Evolutionary conservation across 805 yeast genomes (phyloP).

Genomic region (Saccharomycopsis sp.): DNA sequence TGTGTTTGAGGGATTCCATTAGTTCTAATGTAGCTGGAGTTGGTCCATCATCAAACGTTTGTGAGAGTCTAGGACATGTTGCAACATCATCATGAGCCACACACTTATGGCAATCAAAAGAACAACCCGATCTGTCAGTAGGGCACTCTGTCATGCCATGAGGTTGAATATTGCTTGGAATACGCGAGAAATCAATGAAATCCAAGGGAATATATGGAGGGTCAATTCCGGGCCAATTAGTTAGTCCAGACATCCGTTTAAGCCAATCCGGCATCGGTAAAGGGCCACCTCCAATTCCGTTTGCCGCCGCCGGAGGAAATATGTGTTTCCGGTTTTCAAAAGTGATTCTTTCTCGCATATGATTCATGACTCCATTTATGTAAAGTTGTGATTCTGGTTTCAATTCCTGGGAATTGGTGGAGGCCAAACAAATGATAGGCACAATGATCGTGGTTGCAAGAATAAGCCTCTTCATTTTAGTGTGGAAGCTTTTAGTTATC

Average conservation of each 20-base stretch:
- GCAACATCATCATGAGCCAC: conserved; percentile 67
- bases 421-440: too few species aligned
- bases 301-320: conserved; percentile 25
- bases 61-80: conserved; percentile 70
- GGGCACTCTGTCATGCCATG: conserved; percentile 59
- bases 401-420: background rate
- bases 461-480: too few species aligned
- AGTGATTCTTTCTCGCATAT: background rate
- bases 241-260: conserved; percentile 61
- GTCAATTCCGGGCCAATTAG: conserved; percentile 75
- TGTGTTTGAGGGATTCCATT: conserved; percentile 44
- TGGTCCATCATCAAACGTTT: conserved; percentile 96
- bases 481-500: too few species aligned
- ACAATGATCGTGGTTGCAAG: too few species aligned
- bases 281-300: conserved; percentile 12
- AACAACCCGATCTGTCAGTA: conserved; percentile 48
- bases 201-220: conserved; percentile 87
- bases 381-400: background rate
- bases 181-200: conserved; percentile 49
- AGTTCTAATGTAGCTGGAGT: conserved; percentile 60
- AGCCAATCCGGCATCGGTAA: conserved; percentile 79
- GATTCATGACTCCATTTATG: background rate
- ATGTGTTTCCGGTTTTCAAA: conserved; percentile 19
- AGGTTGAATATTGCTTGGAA: conserved; percentile 41
- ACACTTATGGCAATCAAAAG: conserved; percentile 84